Conservation (phyloP, 441 rosid species). For the Breynia disticha region DNA sequence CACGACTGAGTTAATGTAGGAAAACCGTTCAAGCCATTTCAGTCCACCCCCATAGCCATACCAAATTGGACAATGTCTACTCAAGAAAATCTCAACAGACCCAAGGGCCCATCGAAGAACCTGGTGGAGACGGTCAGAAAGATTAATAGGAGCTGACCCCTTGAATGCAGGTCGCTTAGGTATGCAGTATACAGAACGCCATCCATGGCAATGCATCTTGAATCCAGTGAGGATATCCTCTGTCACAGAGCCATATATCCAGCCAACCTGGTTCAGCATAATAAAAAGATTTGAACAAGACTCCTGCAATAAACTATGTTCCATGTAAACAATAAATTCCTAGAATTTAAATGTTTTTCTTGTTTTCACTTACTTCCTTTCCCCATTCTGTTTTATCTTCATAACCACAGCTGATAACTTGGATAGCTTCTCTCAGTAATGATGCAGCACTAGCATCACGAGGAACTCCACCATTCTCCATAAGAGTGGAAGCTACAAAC, state of each 20-base stretch:
- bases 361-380: slow-evolving; percentile 49
- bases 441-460: slow-evolving; percentile 47
- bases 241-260: slow-evolving; percentile 10
- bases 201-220: slow-evolving; percentile 17
- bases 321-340: slow-evolving; percentile 41
- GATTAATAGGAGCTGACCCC: slow-evolving; percentile 17
- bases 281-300: not conserved
- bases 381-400: slow-evolving; percentile 90
- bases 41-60: slow-evolving; percentile 29
- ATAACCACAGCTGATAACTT: slow-evolving; percentile 79
- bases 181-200: slow-evolving; percentile 29
- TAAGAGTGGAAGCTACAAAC: slow-evolving; percentile 45
- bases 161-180: slow-evolving; percentile 29
- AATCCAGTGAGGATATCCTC: slow-evolving; percentile 25
- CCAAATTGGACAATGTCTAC: slow-evolving; percentile 32
- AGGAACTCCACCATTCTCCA: slow-evolving; percentile 64
- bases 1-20: slow-evolving; percentile 24
- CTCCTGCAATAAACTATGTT: slow-evolving; percentile 28
- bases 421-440: slow-evolving; percentile 66
- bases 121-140: slow-evolving; percentile 30
- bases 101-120: slow-evolving; percentile 34
- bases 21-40: slow-evolving; percentile 25
- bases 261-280: slow-evolving; percentile 8
- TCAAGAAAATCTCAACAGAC: slow-evolving; percentile 29
- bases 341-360: not conserved